Evolutionary conservation across 768 basidiomycete species (phyloP), one percentile per base, ranked within the genome.

Genomic region (Boletellus sp.): DNA sequence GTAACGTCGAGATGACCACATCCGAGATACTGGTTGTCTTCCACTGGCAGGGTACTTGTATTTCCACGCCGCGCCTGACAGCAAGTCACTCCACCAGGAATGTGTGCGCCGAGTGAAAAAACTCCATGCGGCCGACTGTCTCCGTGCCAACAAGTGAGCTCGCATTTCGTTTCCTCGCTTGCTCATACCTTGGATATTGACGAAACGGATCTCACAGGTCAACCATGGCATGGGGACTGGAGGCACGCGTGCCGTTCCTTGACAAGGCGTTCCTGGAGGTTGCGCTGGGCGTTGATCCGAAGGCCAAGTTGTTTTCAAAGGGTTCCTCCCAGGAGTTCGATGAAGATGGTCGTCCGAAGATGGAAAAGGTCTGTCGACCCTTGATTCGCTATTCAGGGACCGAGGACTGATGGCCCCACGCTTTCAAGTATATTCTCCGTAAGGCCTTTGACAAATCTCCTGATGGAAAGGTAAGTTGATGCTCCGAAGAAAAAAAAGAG

Each of bases 211-310:
- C 42, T 51, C 39, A 38, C 54, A 90, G 90, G 64, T 96, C 94
- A 23, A 98, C 96, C 8, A 98, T 99, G 96, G 96, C 96, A 1
- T 99, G 95, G 94, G 96, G 96, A 54, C 83, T 99, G 41, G 96
- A 99, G 68, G 94, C 94, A 3, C 91, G 96, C 42, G 96, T 99
- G 6, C 96, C 96, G 12, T 99, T 99, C 84, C 83, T 99, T 48
- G 96, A 99, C 77, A 95, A 94, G 73, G 74, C 81, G 15, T 99
- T 99, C 81, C 76, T 99, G 45, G 93, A 98, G 47, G 88, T 88
- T 19, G 79, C 94, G 2, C 91, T 99, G 92, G 87, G 86, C 72
- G 72, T 94, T 58, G 85, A 94, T 57, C 79, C 96, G 2, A 79
- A 84, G 61, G 79, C 87, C 51, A 99, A 99, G 69, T 83, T 81